Evolutionary conservation across 1,139 yeast species (phyloP), one percentile per base, ranked within the genome.

Genomic region (Candida freyschussii): DNA sequence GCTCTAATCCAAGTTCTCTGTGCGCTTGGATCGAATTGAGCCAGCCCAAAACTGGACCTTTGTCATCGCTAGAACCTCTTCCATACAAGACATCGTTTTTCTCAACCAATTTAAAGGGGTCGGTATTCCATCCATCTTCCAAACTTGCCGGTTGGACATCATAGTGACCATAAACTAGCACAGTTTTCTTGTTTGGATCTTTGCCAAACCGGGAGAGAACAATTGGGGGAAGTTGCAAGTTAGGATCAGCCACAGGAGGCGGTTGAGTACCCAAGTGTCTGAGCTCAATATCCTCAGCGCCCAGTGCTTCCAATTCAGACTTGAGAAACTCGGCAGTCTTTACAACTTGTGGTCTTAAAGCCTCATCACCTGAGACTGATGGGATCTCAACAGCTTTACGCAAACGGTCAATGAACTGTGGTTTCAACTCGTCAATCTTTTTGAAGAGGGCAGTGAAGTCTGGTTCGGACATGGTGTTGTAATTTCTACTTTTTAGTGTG

Each of bases 21-120:
- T 89, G 96, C 14, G 98, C 97, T 63, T 89, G 83, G 33, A 91
- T 68, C 25, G 81, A 83, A 56, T 91, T 89, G 57, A 93, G 74
- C 99, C 99, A 91, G 34, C 96, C 96, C 52, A 89, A 69, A 35
- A 93, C 94, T 24, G 99, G 99, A 15, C 98, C 99, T 64, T 94
- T 91, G 58, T 91, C 99, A 57, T 91, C 99, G 31, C 96, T 83
- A 23, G 95, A 67, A 29, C 99, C 99, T 63, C 99, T 79, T 33
- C 96, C 99, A 52, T 73, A 78, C 53, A 91, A 66, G 40, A 79
- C 69, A 33, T 58, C 67, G 27, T 61, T 61, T 40, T 61, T 55
- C 44, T 65, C 64, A 41, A 72, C 69, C 55, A 91, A 63, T 37
- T 66, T 67, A 62, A 91, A 91, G 9, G 99, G 99, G 45, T 87